Conservation (phyloP, 164 flowering plant genomes). For the Annona cherimola region DNA sequence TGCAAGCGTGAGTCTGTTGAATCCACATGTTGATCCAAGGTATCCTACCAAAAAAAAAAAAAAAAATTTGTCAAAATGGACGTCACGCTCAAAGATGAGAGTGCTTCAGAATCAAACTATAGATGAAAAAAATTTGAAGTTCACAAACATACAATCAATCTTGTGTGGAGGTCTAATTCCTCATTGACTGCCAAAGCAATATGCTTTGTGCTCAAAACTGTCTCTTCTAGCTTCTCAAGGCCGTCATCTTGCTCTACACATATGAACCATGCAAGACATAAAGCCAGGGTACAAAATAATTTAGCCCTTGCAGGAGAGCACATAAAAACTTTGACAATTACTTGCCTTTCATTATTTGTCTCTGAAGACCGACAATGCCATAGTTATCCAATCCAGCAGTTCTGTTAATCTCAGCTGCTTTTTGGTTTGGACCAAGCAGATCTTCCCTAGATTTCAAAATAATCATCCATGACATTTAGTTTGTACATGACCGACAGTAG, state of each 20-base stretch:
- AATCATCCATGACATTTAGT: not conserved
- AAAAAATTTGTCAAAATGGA: not conserved
- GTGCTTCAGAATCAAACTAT: not conserved
- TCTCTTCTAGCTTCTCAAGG: conserved; percentile 78
- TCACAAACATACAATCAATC: conserved; percentile 56
- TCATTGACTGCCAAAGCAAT: conserved; percentile 86
- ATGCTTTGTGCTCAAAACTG: conserved; percentile 78
- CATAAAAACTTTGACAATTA: not conserved
- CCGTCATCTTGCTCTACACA: conserved; percentile 89
- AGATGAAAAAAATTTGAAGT: not conserved
- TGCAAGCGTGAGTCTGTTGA: conserved; percentile 59
- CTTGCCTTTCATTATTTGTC: conserved; percentile 84
- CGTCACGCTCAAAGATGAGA: not conserved
- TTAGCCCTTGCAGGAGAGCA: not conserved
- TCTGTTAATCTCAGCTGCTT: conserved; percentile 48
- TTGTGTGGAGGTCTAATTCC: conserved; percentile 71
- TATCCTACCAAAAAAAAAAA: conserved; percentile 47
- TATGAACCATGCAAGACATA: not conserved
- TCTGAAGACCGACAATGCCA: conserved; percentile 76
- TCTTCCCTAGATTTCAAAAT: conserved; percentile 41
- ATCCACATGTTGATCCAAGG: conserved; percentile 75
- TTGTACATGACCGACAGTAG: not conserved
- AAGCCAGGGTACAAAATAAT: not conserved
- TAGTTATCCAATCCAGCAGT: conserved; percentile 66
- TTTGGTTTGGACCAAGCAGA: conserved; percentile 74